Conservation (phyloP, 768 basidiomycete genomes). For the Rubroboletus pulcherrimus region DNA sequence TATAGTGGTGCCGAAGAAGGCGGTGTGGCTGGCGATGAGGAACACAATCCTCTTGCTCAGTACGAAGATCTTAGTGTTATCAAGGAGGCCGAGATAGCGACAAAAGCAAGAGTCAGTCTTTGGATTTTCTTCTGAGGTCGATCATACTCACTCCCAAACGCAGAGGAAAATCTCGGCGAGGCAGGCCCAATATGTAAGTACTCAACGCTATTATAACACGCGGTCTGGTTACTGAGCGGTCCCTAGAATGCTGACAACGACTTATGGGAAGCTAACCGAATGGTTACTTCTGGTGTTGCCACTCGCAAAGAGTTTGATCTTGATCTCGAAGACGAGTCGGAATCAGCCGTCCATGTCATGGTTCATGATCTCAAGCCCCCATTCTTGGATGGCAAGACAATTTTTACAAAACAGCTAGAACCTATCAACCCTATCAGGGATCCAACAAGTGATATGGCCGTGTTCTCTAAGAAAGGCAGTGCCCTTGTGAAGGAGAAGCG, state of each 20-base stretch:
- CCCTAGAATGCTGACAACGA: constrained; percentile 94
- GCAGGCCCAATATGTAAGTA: constrained; percentile 91
- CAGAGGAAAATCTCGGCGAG: constrained; percentile 88
- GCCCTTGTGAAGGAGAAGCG: constrained; percentile 91
- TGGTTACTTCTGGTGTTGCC: constrained; percentile 93
- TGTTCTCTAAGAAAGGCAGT: constrained; percentile 97
- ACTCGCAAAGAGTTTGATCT: constrained; percentile 83
- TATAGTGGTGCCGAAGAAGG: constrained; percentile 91
- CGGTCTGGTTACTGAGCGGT: constrained; percentile 16
- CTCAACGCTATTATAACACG: background rate
- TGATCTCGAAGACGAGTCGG: constrained; percentile 95
- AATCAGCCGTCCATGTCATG: constrained; percentile 96
- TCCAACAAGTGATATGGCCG: constrained; percentile 88
- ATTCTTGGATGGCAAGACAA: constrained; percentile 93
- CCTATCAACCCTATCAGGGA: constrained; percentile 97
- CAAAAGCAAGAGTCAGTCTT: constrained; percentile 62
- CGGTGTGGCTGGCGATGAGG: constrained; percentile 81
- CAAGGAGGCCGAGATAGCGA: constrained; percentile 73
- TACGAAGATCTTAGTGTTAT: constrained; percentile 79
- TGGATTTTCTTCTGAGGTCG: background rate
- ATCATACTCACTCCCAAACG: constrained; percentile 15
- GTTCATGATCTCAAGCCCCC: constrained; percentile 97
- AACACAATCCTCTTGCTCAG: constrained; percentile 88
- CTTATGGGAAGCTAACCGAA: constrained; percentile 97
- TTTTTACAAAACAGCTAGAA: constrained; percentile 95